phyloP scores from a whole-genome alignment of 306 rosid species.

The Cucurbita maxima region DNA sequence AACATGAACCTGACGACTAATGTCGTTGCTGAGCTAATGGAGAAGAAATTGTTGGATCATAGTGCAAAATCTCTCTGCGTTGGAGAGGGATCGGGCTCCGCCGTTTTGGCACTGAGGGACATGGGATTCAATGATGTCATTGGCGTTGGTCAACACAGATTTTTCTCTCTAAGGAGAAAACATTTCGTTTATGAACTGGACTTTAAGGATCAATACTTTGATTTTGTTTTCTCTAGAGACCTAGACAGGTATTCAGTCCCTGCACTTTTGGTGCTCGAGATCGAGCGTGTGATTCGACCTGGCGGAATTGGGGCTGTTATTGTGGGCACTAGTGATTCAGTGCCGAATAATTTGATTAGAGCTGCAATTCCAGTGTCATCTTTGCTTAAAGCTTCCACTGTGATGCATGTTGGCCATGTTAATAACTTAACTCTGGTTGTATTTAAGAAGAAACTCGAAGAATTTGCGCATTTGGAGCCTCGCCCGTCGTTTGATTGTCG shows the following conservation, averaged over 20 bases:
- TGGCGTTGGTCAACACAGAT: constrained; percentile 22
- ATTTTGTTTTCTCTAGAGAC: constrained; percentile 62
- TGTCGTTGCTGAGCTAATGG: constrained; percentile 30
- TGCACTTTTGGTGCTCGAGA: constrained; percentile 57
- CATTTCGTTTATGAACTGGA: constrained; percentile 24
- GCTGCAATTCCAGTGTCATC: constrained; percentile 72
- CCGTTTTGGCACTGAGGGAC: constrained; percentile 30
- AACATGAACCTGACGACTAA: constrained; percentile 29
- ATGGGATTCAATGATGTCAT: constrained; percentile 42
- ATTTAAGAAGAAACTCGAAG: constrained; percentile 52
- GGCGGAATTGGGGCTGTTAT: constrained; percentile 72
- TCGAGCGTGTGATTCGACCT: constrained; percentile 77
- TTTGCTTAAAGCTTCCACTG: constrained; percentile 43
- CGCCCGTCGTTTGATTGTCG: constrained; percentile 47
- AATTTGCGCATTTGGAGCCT: constrained; percentile 18
- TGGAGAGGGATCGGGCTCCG: constrained; percentile 43
- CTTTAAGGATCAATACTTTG: constrained; percentile 39
- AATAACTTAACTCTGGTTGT: constrained; percentile 37
- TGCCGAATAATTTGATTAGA: constrained; percentile 41
- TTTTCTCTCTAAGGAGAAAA: constrained; percentile 34
- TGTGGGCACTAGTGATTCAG: constrained; percentile 12
- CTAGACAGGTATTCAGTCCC: constrained; percentile 49
- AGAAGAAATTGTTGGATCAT: constrained; percentile 23
- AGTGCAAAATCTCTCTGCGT: constrained; percentile 41
- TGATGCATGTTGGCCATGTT: constrained; percentile 42